Percentiles rank a stretch among this genome's conserved stretches.
Evolutionary conservation across 306 rosid genomes (phyloP).

Genomic region (Fagus sylvatica): DNA sequence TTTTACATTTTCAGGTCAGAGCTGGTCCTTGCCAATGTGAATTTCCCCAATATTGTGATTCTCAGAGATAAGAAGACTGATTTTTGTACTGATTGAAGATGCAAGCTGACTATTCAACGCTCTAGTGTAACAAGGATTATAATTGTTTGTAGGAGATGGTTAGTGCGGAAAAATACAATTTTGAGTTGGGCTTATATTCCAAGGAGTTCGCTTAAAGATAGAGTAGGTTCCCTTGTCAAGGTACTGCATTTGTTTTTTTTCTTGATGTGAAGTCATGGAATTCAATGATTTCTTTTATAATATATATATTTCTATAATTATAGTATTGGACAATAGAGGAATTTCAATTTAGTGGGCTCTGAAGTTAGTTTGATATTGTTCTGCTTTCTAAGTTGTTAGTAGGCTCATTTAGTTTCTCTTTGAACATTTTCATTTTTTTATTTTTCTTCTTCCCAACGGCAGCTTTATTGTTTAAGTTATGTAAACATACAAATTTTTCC

Average conservation of each 20-base stretch:
- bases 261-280: background rate
- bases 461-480: background rate
- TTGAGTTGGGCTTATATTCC: background rate
- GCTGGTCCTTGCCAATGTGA: conserved; percentile 66
- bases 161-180: background rate
- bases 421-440: background rate
- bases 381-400: background rate
- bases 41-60: conserved; percentile 65
- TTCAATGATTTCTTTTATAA: too few relatives aligned
- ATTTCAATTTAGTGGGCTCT: background rate
- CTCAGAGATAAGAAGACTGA: conserved; percentile 38
- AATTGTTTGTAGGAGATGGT: background rate
- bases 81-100: background rate
- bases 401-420: background rate
- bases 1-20: conserved; percentile 55
- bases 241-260: background rate
- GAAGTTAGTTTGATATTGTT: background rate
- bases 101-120: background rate
- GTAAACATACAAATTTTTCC: background rate
- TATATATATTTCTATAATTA: too few relatives aligned
- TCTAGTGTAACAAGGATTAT: background rate
- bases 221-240: background rate
- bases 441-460: background rate
- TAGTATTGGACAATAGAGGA: background rate
- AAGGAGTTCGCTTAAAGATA: background rate